Evolutionary conservation across 148 eudicot species (phyloP), one percentile per base, ranked within the genome.

Genomic region (Rhododendron kiyosumense): DNA sequence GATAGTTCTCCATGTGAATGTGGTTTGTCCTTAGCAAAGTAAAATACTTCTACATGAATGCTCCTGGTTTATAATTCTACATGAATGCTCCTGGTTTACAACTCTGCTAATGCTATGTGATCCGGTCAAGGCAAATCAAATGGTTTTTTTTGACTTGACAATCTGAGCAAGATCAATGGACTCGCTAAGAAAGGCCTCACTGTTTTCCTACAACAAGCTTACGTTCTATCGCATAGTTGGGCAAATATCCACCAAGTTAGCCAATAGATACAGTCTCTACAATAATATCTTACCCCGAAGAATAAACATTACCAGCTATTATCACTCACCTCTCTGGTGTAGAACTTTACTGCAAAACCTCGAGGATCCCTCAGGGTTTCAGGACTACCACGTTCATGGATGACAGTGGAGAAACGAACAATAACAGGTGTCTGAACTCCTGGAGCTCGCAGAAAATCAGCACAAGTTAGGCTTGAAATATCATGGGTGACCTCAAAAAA

Each of bases 371-470:
- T 93, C 63, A 96, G 81, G 86, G 98, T 95, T 89, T 96, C 98
- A 79, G 99, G 99, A 88, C 99, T 96, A 41, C 97, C 99, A 89
- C 98, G 98, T 81, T 96, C 99, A 89, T 96, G 99, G 87, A 95
- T 94, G 81, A 96, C 99, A 87, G 99, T 96, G 57, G 99, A 96
- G 91, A 96, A 95, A 52, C 98, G 95, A 86, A 96, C 98, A 90
- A 96, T 96, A 6, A 95, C 93, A 69, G 99, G 99, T 32, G 99
- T 95, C 86, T 96, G 99, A 52, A 95, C 98, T 36, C 99, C 99
- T 20, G 99, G 99, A 61, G 97, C 93, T 46, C 97, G 88, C 85
- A 96, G 91, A 85, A 96, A 96, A 89, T 96, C 99, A 86, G 99
- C 99, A 88, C 97, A 94, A 24, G 97, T 91, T 71, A 96, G 98